phyloP scores from a whole-genome alignment of 2,329 filamentous ascomycete species.

The Paramyrothecium sp. region DNA sequence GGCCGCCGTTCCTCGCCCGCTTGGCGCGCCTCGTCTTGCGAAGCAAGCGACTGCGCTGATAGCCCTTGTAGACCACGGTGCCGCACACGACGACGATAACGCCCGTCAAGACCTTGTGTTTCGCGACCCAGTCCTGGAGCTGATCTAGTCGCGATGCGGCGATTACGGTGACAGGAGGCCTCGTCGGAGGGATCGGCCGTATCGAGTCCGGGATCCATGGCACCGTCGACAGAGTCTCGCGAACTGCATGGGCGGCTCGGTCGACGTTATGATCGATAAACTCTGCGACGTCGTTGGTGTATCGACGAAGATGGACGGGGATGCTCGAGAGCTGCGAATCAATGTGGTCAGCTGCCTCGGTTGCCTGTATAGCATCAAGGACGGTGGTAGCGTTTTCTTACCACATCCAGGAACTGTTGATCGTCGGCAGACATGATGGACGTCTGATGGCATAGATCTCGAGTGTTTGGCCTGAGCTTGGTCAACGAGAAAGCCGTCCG shows the following conservation, averaged over 20 bases:
- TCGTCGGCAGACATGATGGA: conserved; percentile 73
- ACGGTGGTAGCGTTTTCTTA: conserved; percentile 39
- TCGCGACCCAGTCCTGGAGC: conserved; percentile 67
- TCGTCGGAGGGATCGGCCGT: conserved; percentile 53
- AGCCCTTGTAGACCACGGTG: conserved; percentile 56
- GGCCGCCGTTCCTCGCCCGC: conserved; percentile 77
- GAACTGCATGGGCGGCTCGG: conserved; percentile 66
- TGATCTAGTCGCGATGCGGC: conserved; percentile 43
- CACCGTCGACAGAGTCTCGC: conserved; percentile 65
- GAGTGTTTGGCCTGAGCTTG: conserved; percentile 9
- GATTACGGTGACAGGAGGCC: conserved; percentile 29
- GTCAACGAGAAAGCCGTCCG: conserved; percentile 8
- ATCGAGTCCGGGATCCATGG: conserved; percentile 72
- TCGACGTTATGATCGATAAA: conserved; percentile 82
- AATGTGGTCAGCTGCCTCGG: not conserved
- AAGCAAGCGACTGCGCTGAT: conserved; percentile 52
- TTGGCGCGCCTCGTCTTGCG: conserved; percentile 72
- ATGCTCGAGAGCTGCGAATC: conserved; percentile 43
- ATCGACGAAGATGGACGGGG: conserved; percentile 64
- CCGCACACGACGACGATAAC: conserved; percentile 69
- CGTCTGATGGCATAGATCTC: not conserved
- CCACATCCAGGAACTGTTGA: conserved; percentile 74
- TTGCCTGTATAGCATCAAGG: not conserved
- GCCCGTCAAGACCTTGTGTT: conserved; percentile 72
- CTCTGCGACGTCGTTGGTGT: conserved; percentile 72